Conservation (phyloP, 2,329 filamentous ascomycete species). For the Pseudocercospora vitis region DNA sequence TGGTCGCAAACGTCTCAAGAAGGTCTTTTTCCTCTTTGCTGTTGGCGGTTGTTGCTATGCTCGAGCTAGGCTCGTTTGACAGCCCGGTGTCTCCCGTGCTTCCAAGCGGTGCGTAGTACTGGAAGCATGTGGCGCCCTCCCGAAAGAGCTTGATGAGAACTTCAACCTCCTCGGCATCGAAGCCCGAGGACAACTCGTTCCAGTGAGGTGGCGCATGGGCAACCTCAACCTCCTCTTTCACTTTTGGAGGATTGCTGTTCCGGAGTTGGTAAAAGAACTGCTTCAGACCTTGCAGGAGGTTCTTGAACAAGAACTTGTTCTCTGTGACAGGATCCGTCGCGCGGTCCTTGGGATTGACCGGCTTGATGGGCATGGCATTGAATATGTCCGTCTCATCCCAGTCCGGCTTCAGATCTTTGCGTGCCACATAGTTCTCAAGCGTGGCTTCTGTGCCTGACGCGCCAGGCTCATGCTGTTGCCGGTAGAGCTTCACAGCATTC, state of each 20-base stretch:
- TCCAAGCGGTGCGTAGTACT: slow-evolving; percentile 92
- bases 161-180: slow-evolving; percentile 93
- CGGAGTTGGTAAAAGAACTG: slow-evolving; percentile 95
- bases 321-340: slow-evolving; percentile 88
- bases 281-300: slow-evolving; percentile 91
- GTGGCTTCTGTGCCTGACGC: slow-evolving; percentile 47
- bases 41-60: slow-evolving; percentile 72
- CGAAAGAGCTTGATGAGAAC: slow-evolving; percentile 97
- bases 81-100: slow-evolving; percentile 69
- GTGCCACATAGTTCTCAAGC: slow-evolving; percentile 76
- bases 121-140: slow-evolving; percentile 92
- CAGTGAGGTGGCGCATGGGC: slow-evolving; percentile 82
- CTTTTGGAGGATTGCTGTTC: slow-evolving; percentile 71
- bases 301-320: slow-evolving; percentile 98
- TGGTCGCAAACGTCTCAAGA: slow-evolving; percentile 93
- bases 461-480: slow-evolving; percentile 61
- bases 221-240: slow-evolving; percentile 65
- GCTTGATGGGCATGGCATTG: slow-evolving; percentile 92
- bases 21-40: slow-evolving; percentile 96
- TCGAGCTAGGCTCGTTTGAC: slow-evolving; percentile 68
- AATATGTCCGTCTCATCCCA: slow-evolving; percentile 99
- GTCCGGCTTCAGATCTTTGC: slow-evolving; percentile 76
- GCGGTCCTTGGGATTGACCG: slow-evolving; percentile 83
- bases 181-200: slow-evolving; percentile 93
- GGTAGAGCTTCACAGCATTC: slow-evolving; percentile 91